Percentiles rank a stretch among this genome's conserved stretches.
phyloP scores from a whole-genome alignment of 805 yeast species.

The Starmerella scarabaei region DNA sequence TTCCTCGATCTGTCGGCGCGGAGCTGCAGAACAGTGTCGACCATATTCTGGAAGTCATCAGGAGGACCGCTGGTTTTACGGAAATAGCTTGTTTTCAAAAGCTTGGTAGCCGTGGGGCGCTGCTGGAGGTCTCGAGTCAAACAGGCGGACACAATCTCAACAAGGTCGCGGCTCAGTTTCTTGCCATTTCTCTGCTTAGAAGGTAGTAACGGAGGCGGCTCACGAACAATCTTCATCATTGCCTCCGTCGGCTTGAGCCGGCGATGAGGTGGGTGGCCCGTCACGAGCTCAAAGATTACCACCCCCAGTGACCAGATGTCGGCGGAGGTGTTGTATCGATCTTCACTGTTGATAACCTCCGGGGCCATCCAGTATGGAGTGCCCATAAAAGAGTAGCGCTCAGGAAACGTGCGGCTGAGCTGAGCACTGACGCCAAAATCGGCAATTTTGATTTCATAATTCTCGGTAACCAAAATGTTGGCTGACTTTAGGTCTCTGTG shows the following conservation, averaged over 20 bases:
- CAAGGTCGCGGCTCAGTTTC: conserved; percentile 24
- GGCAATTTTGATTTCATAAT: conserved; percentile 65
- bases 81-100: conserved; percentile 34
- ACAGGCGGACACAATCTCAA: conserved; percentile 50
- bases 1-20: not conserved
- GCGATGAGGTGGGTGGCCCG: conserved; percentile 71
- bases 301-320: conserved; percentile 97
- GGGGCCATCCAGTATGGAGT: conserved; percentile 99
- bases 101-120: conserved; percentile 48
- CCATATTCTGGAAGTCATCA: conserved; percentile 6
- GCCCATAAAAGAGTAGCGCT: conserved; percentile 73
- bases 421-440: conserved; percentile 93
- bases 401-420: conserved; percentile 39
- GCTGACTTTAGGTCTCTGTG: conserved; percentile 91
- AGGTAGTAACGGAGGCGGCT: conserved; percentile 43
- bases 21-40: not conserved
- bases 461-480: conserved; percentile 58
- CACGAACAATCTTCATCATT: conserved; percentile 52
- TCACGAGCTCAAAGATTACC: conserved; percentile 71
- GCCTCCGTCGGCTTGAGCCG: conserved; percentile 67
- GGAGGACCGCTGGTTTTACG: conserved; percentile 18
- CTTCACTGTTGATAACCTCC: conserved; percentile 59
- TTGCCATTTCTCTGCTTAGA: conserved; percentile 16
- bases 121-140: conserved; percentile 49
- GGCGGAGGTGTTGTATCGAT: conserved; percentile 66